Percentiles rank a stretch among this genome's conserved stretches.
These are phyloP conservation scores for Phytopythium aichiense DNA, from an alignment of 352 stramenopile genomes.

Conservation along the genomic window DNA sequence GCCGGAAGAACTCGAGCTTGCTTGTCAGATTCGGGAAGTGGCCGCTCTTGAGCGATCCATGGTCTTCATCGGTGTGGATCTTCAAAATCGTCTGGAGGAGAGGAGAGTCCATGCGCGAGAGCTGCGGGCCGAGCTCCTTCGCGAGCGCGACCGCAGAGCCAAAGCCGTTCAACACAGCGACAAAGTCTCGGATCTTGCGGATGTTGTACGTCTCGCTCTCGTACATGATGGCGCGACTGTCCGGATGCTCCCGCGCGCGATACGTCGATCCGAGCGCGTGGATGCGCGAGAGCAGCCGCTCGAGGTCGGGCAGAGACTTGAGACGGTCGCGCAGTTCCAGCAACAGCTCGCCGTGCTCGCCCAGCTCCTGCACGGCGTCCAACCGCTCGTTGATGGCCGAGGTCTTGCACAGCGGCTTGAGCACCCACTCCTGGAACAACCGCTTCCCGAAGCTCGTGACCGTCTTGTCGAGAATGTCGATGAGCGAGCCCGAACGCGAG, in stretches of 20 bases:
- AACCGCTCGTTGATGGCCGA: constrained; percentile 94
- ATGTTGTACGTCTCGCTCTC: constrained; percentile 96
- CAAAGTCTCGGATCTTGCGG: constrained; percentile 94
- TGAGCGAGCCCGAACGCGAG: constrained; percentile 89
- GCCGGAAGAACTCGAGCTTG: constrained; percentile 94
- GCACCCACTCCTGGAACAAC: constrained; percentile 96
- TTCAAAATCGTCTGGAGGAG: constrained; percentile 58
- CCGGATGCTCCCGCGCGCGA: constrained; percentile 88
- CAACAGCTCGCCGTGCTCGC: constrained; percentile 58
- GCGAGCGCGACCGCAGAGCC: constrained; percentile 75
- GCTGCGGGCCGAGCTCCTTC: constrained; percentile 72
- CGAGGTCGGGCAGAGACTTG: constrained; percentile 93
- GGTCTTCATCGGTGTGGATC: constrained; percentile 9
- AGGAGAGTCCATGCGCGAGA: constrained; percentile 51
- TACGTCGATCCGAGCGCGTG: constrained; percentile 92
- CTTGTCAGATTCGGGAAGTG: constrained; percentile 90
- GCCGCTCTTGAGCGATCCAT: constrained; percentile 15
- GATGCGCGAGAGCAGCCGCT: constrained; percentile 94
- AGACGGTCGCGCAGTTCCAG: constrained; percentile 85
- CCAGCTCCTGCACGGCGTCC: constrained; percentile 95
- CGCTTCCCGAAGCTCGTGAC: constrained; percentile 94
- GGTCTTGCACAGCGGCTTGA: constrained; percentile 94
- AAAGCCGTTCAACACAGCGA: constrained; percentile 91
- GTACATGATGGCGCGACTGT: constrained; percentile 97
- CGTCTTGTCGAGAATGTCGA: constrained; percentile 87